phyloP scores from a whole-genome alignment of 805 yeast species.

The Scheffersomyces lignosus region DNA sequence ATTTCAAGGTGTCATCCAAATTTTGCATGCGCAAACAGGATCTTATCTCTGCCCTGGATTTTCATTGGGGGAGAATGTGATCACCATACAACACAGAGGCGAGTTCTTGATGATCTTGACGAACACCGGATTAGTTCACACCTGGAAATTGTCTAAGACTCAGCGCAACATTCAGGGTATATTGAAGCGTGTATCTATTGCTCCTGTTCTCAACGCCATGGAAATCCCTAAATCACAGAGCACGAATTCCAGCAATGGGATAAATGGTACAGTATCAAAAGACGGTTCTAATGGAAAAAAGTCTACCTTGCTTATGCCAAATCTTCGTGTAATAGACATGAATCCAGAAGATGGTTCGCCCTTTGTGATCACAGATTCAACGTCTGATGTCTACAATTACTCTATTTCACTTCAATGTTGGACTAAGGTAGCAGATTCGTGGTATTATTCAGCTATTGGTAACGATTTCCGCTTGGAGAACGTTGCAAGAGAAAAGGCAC shows the following conservation, averaged over 20 bases:
- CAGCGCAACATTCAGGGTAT: slow-evolving; percentile 25
- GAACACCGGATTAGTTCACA: slow-evolving; percentile 48
- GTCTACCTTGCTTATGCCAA: slow-evolving; percentile 5
- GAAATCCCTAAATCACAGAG: slow-evolving; percentile 8
- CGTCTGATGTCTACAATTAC: slow-evolving; percentile 41
- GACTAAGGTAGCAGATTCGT: slow-evolving; percentile 49
- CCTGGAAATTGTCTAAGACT: slow-evolving; percentile 44
- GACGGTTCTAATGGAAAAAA: slow-evolving; percentile 1
- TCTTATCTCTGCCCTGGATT: slow-evolving; percentile 45
- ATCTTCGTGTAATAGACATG: slow-evolving; percentile 27
- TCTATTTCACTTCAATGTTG: slow-evolving; percentile 45
- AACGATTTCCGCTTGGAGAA: not conserved
- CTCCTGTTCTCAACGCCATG: slow-evolving; percentile 49
- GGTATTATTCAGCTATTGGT: slow-evolving; percentile 28
- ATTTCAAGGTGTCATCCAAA: slow-evolving; percentile 54
- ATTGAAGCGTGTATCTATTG: slow-evolving; percentile 48
- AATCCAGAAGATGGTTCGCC: slow-evolving; percentile 41
- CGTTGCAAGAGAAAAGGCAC: not conserved
- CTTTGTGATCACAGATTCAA: slow-evolving; percentile 34
- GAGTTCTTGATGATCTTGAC: slow-evolving; percentile 46
- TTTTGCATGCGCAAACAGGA: slow-evolving; percentile 47
- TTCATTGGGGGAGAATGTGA: slow-evolving; percentile 51
- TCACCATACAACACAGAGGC: slow-evolving; percentile 34
- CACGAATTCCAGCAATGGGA: not conserved
- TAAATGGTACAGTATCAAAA: slow-evolving; percentile 1